Evolutionary conservation across 1,139 yeast species (phyloP), one percentile per base, ranked within the genome.

Genomic region (Blastobotrys arbuscula): DNA sequence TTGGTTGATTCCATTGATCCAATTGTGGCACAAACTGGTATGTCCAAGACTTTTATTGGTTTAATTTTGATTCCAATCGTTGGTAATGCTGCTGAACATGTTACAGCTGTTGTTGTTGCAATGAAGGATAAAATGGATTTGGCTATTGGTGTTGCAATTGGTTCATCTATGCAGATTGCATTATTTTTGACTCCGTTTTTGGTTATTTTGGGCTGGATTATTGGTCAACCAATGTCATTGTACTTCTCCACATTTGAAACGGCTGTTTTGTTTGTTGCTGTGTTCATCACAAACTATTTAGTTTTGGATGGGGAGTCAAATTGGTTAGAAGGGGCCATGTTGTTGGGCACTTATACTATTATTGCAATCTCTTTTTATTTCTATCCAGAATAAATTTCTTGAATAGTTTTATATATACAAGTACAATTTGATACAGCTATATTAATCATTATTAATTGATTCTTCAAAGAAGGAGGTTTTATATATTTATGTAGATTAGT

Each of bases 51-150:
- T 0, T 92, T 92, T 62, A 88, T 92, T 59, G 98, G 98, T 66
- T 75, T 92, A 57, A 84, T 92, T 59, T 81, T 92, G 44, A 82
- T 92, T 54, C 98, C 98, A 44, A 90, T 94, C 55, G 97, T 92
- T 28, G 98, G 98, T 51, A 92, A 92, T 62, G 98, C 98, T 1
- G 97, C 98, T 13, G 98, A 92, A 69, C 98, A 92, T 66, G 97
- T 87, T 44, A 92, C 97, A 16, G 96, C 97, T 2, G 84, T 92
- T 43, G 78, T 88, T 54, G 97, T 92, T 44, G 97, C 98, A 26
- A 80, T 83, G 78, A 89, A 89, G 69, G 88, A 92, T 69, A 92
- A 94, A 70, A 92, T 94, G 97, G 97, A 92, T 66, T 77, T 92
- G 56, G 97, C 98, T 10, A 79, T 94, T 59, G 96, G 97, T 50